phyloP scores from a whole-genome alignment of 495 filamentous ascomycete genomes.

The Talaromyces wortmannii region DNA sequence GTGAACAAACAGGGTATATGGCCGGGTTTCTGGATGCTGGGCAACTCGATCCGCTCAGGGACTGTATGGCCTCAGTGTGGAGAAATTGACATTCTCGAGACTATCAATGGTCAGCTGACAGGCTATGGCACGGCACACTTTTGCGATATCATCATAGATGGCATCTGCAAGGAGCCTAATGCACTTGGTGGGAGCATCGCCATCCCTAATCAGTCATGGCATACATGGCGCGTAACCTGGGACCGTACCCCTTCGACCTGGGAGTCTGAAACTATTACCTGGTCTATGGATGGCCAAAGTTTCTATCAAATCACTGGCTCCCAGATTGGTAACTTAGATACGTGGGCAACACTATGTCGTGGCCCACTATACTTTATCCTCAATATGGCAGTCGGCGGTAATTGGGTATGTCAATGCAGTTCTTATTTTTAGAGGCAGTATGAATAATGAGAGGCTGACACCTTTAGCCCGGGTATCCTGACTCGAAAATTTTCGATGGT shows the following conservation, averaged over 20 bases:
- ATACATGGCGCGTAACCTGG: slow-evolving; percentile 5
- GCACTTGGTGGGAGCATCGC: neutral
- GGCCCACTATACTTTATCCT: slow-evolving; percentile 3
- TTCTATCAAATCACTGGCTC: slow-evolving; percentile 2
- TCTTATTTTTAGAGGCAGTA: neutral
- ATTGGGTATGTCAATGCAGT: neutral
- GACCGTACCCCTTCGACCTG: neutral
- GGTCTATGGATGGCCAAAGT: slow-evolving; percentile 1
- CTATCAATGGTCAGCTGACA: neutral
- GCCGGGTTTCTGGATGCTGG: slow-evolving; percentile 3
- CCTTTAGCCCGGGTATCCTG: neutral
- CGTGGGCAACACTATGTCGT: slow-evolving; percentile 3
- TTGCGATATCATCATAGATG: neutral
- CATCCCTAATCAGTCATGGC: slow-evolving; percentile 4
- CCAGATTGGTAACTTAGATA: neutral
- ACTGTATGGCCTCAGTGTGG: slow-evolving; percentile 1
- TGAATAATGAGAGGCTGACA: no score
- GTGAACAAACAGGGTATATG: slow-evolving; percentile 1
- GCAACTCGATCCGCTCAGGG: neutral
- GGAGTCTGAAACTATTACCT: slow-evolving; percentile 4
- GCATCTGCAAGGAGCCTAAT: slow-evolving; percentile 7
- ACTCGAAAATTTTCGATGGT: neutral
- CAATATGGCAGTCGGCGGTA: slow-evolving; percentile 3
- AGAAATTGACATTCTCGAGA: slow-evolving; percentile 5
- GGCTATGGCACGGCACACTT: slow-evolving; percentile 5